Percentiles rank a stretch among this genome's conserved stretches.
phyloP scores from a whole-genome alignment of 2,329 filamentous ascomycete species.

The Fusarium caatingaense region DNA sequence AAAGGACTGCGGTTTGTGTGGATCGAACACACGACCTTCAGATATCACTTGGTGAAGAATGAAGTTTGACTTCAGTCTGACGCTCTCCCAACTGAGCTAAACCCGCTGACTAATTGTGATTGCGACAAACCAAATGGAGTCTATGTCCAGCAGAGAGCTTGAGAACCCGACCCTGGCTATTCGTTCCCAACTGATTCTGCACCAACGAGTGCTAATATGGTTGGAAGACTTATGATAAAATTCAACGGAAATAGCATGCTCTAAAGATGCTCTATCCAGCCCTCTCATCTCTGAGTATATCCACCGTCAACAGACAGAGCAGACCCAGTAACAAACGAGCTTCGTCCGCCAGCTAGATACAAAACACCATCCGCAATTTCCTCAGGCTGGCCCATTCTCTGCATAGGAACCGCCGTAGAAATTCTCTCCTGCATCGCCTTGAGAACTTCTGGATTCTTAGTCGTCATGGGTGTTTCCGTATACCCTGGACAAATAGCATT shows the following conservation, averaged over 20 bases:
- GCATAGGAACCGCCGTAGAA: slow-evolving; percentile 44
- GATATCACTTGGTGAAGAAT: slow-evolving; percentile 25
- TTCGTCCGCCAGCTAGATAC: slow-evolving; percentile 41
- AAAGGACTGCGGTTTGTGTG: slow-evolving; percentile 16
- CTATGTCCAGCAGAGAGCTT: fast-evolving
- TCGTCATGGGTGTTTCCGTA: slow-evolving; percentile 49
- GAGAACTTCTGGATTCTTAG: slow-evolving; percentile 41
- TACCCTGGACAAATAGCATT: slow-evolving; percentile 52
- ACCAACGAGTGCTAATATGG: too few relatives aligned
- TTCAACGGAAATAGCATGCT: too few relatives aligned
- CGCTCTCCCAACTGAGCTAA: slow-evolving; percentile 33
- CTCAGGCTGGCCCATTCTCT: slow-evolving; percentile 43
- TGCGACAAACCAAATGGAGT: fast-evolving
- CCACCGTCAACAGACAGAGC: slow-evolving; percentile 36
- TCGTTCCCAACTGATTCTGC: too few relatives aligned
- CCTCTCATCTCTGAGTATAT: slow-evolving; percentile 30
- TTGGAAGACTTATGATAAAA: too few relatives aligned
- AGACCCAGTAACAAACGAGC: slow-evolving; percentile 40
- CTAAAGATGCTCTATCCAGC: too few relatives aligned
- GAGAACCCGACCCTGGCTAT: too few relatives aligned
- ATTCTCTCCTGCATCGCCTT: slow-evolving; percentile 46
- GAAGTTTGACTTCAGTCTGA: slow-evolving; percentile 31
- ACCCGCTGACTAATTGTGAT: slow-evolving; percentile 17
- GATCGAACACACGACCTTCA: slow-evolving; percentile 34
- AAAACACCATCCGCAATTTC: slow-evolving; percentile 48